phyloP scores from a whole-genome alignment of 192 early-diverging fungal species.

The Entomortierella beljakovae region DNA sequence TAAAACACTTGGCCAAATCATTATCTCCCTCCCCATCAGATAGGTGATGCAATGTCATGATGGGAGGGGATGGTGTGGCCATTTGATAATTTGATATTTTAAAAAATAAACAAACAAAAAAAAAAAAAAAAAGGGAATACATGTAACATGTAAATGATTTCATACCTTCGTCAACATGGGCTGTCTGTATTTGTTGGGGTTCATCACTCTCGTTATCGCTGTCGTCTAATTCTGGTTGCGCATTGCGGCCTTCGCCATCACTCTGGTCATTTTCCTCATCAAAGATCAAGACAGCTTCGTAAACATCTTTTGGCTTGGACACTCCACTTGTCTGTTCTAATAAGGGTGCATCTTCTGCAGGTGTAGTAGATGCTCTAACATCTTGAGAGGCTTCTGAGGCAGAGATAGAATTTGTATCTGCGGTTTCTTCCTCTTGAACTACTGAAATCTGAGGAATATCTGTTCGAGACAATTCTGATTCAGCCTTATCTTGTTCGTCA shows the following conservation, averaged over 20 bases:
- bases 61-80: no score
- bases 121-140: neutral
- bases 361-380: neutral
- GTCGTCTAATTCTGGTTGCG: slow-evolving; percentile 21
- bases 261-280: slow-evolving; percentile 43
- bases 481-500: neutral
- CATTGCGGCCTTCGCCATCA: slow-evolving; percentile 29
- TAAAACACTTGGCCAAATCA: neutral
- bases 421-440: slow-evolving; percentile 1
- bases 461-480: neutral
- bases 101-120: neutral
- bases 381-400: neutral
- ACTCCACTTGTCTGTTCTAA: no score
- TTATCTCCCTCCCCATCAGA: neutral
- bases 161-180: slow-evolving; percentile 9
- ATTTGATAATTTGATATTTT: neutral
- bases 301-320: slow-evolving; percentile 8
- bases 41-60: neutral
- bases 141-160: neutral
- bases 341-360: neutral
- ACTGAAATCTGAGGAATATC: neutral
- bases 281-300: slow-evolving; percentile 38
- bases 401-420: no score
- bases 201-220: slow-evolving; percentile 2
- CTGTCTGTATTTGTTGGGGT: slow-evolving; percentile 31